These are phyloP conservation scores for Lathyrus aphaca DNA, from an alignment of 306 rosid species.

Conservation along the genomic window DNA sequence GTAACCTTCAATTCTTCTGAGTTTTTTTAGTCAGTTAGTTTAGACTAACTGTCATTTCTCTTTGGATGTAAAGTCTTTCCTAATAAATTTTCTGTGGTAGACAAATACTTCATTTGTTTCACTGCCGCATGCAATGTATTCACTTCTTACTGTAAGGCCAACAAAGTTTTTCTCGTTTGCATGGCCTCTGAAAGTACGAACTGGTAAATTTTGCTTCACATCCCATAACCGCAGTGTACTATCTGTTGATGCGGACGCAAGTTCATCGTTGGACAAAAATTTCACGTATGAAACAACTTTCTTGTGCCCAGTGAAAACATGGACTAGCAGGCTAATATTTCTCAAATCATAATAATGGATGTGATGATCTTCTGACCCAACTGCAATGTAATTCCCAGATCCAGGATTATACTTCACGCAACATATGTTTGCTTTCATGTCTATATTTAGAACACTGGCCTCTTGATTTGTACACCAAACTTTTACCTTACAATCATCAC, in stretches of 20 bases:
- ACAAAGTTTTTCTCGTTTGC: slow-evolving; percentile 97
- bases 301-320: slow-evolving; percentile 86
- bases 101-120: slow-evolving; percentile 94
- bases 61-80: too few relatives aligned
- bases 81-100: too few relatives aligned
- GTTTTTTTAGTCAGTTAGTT: too few relatives aligned
- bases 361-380: slow-evolving; percentile 97
- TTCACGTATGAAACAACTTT: slow-evolving; percentile 95
- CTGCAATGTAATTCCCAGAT: slow-evolving; percentile 86
- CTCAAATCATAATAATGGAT: slow-evolving; percentile 94
- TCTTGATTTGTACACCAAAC: slow-evolving; percentile 97
- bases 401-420: slow-evolving; percentile 98
- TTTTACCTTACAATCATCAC: slow-evolving; percentile 99
- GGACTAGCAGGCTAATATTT: slow-evolving; percentile 79
- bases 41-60: too few relatives aligned
- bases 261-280: slow-evolving; percentile 86
- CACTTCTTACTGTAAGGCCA: slow-evolving; percentile 86
- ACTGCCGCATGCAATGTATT: slow-evolving; percentile 95
- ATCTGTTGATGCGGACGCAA: slow-evolving; percentile 96
- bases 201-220: slow-evolving; percentile 80
- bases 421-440: slow-evolving; percentile 99
- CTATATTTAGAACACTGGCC: slow-evolving; percentile 86
- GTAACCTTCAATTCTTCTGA: too few relatives aligned
- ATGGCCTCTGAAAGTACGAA: slow-evolving; percentile 88
- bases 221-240: slow-evolving; percentile 93